Percentiles rank a stretch among this genome's conserved stretches.
Conservation (phyloP, 2,329 filamentous ascomycete genomes). For the Myriosclerotinia duriaeana region DNA sequence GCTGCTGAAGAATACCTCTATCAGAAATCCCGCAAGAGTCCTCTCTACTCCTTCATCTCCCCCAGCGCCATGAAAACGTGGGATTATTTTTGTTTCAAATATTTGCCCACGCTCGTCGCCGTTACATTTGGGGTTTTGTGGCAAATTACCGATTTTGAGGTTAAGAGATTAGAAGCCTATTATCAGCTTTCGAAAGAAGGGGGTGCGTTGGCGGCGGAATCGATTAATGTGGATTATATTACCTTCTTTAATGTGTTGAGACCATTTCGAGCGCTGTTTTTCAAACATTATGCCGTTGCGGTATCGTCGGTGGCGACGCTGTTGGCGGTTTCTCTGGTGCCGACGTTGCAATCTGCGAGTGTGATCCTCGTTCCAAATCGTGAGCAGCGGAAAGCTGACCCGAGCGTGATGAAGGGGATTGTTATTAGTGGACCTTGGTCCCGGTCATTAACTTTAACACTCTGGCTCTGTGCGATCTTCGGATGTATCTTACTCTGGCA, state of each 20-base stretch:
- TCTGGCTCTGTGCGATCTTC: slow-evolving; percentile 58
- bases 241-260: slow-evolving; percentile 66
- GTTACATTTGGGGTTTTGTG: slow-evolving; percentile 64
- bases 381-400: slow-evolving; percentile 45
- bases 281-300: slow-evolving; percentile 66
- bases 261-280: slow-evolving; percentile 60
- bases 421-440: slow-evolving; percentile 59
- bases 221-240: slow-evolving; percentile 65
- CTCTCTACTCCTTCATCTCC: slow-evolving; percentile 48
- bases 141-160: slow-evolving; percentile 66
- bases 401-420: slow-evolving; percentile 52
- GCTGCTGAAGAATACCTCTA: slow-evolving; percentile 56
- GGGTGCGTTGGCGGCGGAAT: slow-evolving; percentile 62
- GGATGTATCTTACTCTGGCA: slow-evolving; percentile 60
- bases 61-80: slow-evolving; percentile 52
- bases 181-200: slow-evolving; percentile 62
- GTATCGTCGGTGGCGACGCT: slow-evolving; percentile 64
- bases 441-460: slow-evolving; percentile 56
- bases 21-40: slow-evolving; percentile 47
- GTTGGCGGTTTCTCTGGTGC: slow-evolving; percentile 66
- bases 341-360: slow-evolving; percentile 64
- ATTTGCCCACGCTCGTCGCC: slow-evolving; percentile 59
- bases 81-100: slow-evolving; percentile 63
- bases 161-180: slow-evolving; percentile 65
- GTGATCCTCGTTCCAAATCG: slow-evolving; percentile 57